Evolutionary conservation across 2,329 filamentous ascomycete genomes (phyloP).

Genomic region (Diaporthe velutina): DNA sequence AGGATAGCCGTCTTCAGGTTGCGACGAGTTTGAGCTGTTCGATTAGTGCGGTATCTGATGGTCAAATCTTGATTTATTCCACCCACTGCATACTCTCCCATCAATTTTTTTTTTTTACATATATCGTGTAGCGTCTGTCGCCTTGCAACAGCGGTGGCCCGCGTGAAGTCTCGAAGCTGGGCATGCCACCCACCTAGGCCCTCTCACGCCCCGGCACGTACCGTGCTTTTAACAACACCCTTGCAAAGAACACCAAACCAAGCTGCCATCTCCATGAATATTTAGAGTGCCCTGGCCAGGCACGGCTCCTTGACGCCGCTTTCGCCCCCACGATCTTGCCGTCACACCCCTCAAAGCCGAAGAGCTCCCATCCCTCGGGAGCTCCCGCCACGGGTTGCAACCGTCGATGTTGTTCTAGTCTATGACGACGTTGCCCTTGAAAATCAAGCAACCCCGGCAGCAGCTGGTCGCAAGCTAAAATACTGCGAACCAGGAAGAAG

Average conservation of each 20-base stretch:
- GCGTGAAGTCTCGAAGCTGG: background rate
- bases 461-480: background rate
- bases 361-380: background rate
- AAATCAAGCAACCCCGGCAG: background rate
- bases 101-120: background rate
- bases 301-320: background rate
- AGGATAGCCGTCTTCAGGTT: background rate
- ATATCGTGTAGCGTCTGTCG: no score
- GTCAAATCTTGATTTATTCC: conserved; percentile 19
- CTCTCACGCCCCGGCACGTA: background rate
- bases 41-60: conserved; percentile 33
- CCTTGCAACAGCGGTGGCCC: background rate
- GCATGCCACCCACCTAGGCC: background rate
- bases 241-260: no score
- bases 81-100: conserved; percentile 20
- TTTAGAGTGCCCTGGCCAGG: background rate
- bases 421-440: background rate
- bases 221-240: background rate
- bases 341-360: background rate
- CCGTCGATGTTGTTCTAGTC: background rate
- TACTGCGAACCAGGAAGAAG: background rate
- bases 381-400: conserved; percentile 6
- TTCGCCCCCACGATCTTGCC: background rate
- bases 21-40: conserved; percentile 29
- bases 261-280: background rate